These are phyloP conservation scores for Ustilago lituana DNA, from an alignment of 1,284 basidiomycete genomes.

Conservation along the genomic window DNA sequence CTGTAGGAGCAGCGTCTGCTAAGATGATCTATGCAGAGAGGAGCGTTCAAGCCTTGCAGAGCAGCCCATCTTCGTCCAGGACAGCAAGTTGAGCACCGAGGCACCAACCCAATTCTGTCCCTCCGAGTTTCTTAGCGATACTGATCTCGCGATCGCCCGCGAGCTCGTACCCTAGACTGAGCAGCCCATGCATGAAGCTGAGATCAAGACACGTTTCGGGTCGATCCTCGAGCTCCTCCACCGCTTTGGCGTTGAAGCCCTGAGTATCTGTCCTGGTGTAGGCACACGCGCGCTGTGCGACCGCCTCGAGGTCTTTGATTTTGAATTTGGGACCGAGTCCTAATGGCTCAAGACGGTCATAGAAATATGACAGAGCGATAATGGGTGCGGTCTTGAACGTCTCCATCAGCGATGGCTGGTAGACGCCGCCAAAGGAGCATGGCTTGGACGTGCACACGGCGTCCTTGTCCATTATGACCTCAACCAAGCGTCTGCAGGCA, in stretches of 20 bases:
- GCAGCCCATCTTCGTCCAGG: slow-evolving; percentile 53
- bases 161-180: slow-evolving; percentile 73
- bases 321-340: slow-evolving; percentile 70
- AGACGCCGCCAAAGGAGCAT: slow-evolving; percentile 97
- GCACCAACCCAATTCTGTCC: slow-evolving; percentile 95
- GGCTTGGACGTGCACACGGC: slow-evolving; percentile 80
- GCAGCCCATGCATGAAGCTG: slow-evolving; percentile 90
- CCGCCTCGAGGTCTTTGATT: slow-evolving; percentile 44
- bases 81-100: slow-evolving; percentile 74
- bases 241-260: slow-evolving; percentile 69
- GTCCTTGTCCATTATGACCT: slow-evolving; percentile 95
- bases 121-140: slow-evolving; percentile 79
- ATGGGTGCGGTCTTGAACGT: slow-evolving; percentile 74
- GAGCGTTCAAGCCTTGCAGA: slow-evolving; percentile 40
- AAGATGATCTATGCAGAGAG: background rate
- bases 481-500: slow-evolving; percentile 83
- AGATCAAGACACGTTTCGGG: slow-evolving; percentile 96
- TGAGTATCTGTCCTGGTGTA: slow-evolving; percentile 25
- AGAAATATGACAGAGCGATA: slow-evolving; percentile 82
- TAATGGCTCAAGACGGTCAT: slow-evolving; percentile 88
- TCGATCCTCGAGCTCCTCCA: slow-evolving; percentile 80
- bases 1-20: background rate
- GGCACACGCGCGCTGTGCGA: slow-evolving; percentile 61
- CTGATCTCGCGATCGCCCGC: slow-evolving; percentile 72
- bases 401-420: slow-evolving; percentile 92